These are phyloP conservation scores for Excoecaria agallocha DNA, from an alignment of 345 rosid species.

Conservation along the genomic window DNA sequence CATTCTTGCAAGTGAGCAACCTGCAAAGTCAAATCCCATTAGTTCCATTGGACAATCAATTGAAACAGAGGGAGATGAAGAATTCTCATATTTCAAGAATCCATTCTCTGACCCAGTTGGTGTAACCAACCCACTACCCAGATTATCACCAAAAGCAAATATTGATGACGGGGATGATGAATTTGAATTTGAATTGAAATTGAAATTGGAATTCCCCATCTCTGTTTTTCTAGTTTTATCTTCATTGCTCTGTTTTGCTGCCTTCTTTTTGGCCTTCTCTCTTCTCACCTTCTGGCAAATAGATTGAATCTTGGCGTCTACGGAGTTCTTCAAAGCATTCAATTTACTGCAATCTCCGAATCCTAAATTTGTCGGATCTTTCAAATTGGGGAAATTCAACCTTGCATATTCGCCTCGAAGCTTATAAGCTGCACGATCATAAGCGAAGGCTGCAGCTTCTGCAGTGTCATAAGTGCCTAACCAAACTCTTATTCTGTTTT, in stretches of 20 bases:
- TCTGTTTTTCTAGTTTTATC: constrained; percentile 3
- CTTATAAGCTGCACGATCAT: constrained; percentile 97
- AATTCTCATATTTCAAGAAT: constrained; percentile 46
- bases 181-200: constrained; percentile 16
- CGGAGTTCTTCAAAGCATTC: constrained; percentile 56
- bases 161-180: constrained; percentile 24
- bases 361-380: constrained; percentile 59
- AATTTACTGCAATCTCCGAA: constrained; percentile 57
- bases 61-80: constrained; percentile 46
- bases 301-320: constrained; percentile 87
- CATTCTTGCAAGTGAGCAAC: constrained; percentile 68
- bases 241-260: constrained; percentile 32
- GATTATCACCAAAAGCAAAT: constrained; percentile 40
- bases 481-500: constrained; percentile 95
- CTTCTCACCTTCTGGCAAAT: constrained; percentile 73
- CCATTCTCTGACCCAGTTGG: constrained; percentile 44
- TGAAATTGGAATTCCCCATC: constrained; percentile 36
- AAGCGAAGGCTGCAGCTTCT: constrained; percentile 91
- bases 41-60: constrained; percentile 29
- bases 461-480: constrained; percentile 90
- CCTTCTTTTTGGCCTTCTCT: constrained; percentile 56
- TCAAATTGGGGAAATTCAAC: constrained; percentile 75
- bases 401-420: constrained; percentile 92
- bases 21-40: constrained; percentile 45
- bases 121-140: constrained; percentile 40